A percentile compares a stretch with the other conserved stretches of the same genome.
Conservation (phyloP, 352 stramenopile genomes). For the Globisporangium spiculum region DNA sequence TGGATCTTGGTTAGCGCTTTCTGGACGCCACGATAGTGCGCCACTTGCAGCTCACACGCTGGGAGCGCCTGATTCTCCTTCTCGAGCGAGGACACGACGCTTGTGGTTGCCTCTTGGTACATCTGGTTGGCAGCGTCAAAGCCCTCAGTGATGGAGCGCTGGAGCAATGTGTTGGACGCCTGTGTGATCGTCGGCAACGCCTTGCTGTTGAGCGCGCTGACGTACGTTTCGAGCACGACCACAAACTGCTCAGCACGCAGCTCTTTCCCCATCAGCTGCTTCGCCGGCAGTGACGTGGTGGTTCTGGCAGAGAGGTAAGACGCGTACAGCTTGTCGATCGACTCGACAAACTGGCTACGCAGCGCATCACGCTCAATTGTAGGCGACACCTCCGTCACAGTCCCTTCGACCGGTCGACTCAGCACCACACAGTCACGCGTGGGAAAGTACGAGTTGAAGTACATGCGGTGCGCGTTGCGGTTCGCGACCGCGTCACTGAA, state of each 20-base stretch:
- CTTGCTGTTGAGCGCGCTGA: slow-evolving; percentile 38
- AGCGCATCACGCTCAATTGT: slow-evolving; percentile 28
- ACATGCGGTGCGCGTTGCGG: slow-evolving; percentile 62
- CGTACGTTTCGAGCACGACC: slow-evolving; percentile 39
- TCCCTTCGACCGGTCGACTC: slow-evolving; percentile 47
- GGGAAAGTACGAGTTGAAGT: slow-evolving; percentile 48
- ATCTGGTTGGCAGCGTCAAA: slow-evolving; percentile 26
- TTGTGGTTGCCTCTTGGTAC: slow-evolving; percentile 22
- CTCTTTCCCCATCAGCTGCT: slow-evolving; percentile 39
- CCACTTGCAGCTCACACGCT: slow-evolving; percentile 24
- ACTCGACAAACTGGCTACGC: slow-evolving; percentile 52
- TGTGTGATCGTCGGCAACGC: slow-evolving; percentile 44
- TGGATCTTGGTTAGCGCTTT: slow-evolving; percentile 23
- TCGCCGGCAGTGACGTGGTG: slow-evolving; percentile 31
- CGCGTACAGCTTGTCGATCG: slow-evolving; percentile 45
- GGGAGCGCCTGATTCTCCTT: slow-evolving; percentile 2
- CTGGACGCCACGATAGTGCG: slow-evolving; percentile 32
- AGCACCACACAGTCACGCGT: slow-evolving; percentile 39
- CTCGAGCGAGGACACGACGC: neutral
- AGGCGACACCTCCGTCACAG: slow-evolving; percentile 7
- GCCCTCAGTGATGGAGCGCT: slow-evolving; percentile 30
- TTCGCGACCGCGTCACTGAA: slow-evolving; percentile 50
- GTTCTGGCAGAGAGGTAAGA: slow-evolving; percentile 39
- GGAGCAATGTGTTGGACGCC: slow-evolving; percentile 38
- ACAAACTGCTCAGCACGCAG: slow-evolving; percentile 39